phyloP scores from a whole-genome alignment of 768 basidiomycete genomes.

The Lanmaoa rubissima region DNA sequence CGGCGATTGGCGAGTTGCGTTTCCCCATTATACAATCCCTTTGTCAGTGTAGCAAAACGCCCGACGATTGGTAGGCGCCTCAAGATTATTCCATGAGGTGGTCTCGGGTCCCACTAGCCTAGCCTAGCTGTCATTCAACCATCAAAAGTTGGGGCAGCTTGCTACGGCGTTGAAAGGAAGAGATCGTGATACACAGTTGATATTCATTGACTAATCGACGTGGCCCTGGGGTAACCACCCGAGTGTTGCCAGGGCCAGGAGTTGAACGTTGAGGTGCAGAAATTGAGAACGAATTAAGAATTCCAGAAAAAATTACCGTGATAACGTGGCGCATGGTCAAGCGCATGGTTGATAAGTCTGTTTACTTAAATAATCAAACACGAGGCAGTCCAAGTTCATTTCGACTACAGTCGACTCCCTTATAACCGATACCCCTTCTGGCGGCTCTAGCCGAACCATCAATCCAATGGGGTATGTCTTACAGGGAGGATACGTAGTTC shows the following conservation, averaged over 20 bases:
- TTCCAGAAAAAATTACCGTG: not conserved
- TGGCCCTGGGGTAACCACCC: not conserved
- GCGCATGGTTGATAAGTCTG: not conserved
- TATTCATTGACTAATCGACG: not conserved
- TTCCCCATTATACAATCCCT: conserved; percentile 7
- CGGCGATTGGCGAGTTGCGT: conserved; percentile 9
- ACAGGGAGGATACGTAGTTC: too few relatives aligned
- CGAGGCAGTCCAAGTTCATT: conserved; percentile 24
- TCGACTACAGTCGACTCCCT: too few relatives aligned
- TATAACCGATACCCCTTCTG: too few relatives aligned
- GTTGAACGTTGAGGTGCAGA: not conserved
- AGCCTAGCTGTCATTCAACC: not conserved
- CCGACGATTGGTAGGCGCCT: not conserved
- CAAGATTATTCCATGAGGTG: not conserved
- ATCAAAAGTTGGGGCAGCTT: not conserved
- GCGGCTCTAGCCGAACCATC: too few relatives aligned
- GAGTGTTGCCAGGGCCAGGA: not conserved
- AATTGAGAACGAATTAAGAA: not conserved
- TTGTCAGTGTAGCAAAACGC: not conserved
- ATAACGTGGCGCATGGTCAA: conserved; percentile 1
- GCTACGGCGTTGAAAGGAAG: not conserved
- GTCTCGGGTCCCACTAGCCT: not conserved
- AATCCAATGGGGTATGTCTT: too few relatives aligned
- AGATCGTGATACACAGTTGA: not conserved
- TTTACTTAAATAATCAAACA: conserved; percentile 12